These are phyloP conservation scores for Fragilariopsis cylindrus DNA, from an alignment of 108 stramenopile species.

Conservation along the genomic window DNA sequence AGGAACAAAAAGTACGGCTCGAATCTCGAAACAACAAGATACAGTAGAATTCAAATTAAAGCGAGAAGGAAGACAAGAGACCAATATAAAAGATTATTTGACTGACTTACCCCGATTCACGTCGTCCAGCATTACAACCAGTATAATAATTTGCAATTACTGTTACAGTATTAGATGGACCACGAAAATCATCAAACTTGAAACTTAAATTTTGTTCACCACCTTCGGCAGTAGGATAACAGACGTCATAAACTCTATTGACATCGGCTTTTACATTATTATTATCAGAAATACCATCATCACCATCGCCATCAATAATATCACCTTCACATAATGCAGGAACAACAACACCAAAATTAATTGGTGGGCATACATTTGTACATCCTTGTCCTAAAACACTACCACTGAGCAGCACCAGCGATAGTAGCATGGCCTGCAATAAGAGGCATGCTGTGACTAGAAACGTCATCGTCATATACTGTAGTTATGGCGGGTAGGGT, in stretches of 20 bases:
- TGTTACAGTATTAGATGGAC: neutral
- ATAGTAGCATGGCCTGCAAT: no score
- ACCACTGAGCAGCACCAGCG: no score
- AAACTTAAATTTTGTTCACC: neutral
- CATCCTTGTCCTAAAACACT: constrained; percentile 19
- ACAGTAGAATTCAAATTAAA: no score
- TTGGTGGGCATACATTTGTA: constrained; percentile 17
- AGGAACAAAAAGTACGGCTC: no score
- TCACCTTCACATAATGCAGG: constrained; percentile 25
- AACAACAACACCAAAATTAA: constrained; percentile 15
- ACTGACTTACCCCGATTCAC: constrained; percentile 30
- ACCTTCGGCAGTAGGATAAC: neutral
- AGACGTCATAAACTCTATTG: constrained; percentile 9
- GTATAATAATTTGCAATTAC: constrained; percentile 51
- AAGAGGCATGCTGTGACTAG: no score
- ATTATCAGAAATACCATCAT: neutral
- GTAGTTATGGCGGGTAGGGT: no score
- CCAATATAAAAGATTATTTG: no score
- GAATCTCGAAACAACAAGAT: no score
- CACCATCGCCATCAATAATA: neutral
- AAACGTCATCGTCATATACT: no score
- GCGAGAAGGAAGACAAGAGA: no score
- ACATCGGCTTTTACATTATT: neutral
- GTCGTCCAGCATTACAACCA: constrained; percentile 52
- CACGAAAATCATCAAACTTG: constrained; percentile 11